A percentile compares a stretch with the other conserved stretches of the same genome.
phyloP scores from a whole-genome alignment of 768 basidiomycete species.

The Tylopilus plumbeoviolaceoides region DNA sequence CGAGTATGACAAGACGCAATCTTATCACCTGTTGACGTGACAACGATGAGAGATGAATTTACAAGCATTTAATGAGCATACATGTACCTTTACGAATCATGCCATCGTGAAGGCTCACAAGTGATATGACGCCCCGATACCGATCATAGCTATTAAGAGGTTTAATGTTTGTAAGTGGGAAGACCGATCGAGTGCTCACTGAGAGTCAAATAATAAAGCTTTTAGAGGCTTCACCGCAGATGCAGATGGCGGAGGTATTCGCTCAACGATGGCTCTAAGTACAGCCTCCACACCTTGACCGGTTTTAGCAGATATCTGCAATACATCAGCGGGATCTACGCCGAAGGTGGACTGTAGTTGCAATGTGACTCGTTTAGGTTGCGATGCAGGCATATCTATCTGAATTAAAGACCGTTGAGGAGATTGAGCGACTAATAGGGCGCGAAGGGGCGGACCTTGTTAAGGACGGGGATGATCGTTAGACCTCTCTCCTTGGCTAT shows the following conservation, averaged over 20 bases:
- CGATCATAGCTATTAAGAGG: constrained; percentile 79
- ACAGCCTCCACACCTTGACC: constrained; percentile 79
- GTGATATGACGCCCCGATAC: constrained; percentile 92
- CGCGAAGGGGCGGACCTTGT: constrained; percentile 57
- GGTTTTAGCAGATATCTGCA: constrained; percentile 90
- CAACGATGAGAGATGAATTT: neutral
- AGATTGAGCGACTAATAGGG: neutral
- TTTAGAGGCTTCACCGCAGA: constrained; percentile 53
- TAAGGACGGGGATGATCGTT: constrained; percentile 85
- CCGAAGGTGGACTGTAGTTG: constrained; percentile 85
- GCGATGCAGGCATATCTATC: constrained; percentile 92
- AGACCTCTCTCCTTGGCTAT: constrained; percentile 78
- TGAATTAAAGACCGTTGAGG: constrained; percentile 26
- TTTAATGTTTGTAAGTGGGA: constrained; percentile 3
- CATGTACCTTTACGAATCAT: constrained; percentile 70
- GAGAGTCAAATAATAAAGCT: constrained; percentile 90
- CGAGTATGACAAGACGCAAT: constrained; percentile 80
- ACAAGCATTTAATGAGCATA: neutral
- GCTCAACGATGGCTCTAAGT: constrained; percentile 73
- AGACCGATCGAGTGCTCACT: constrained; percentile 45
- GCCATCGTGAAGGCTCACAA: constrained; percentile 80
- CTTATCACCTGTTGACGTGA: constrained; percentile 65
- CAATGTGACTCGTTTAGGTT: constrained; percentile 71
- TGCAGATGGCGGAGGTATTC: constrained; percentile 78
- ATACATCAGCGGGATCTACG: constrained; percentile 65